Evolutionary conservation across 2,329 filamentous ascomycete genomes (phyloP).

Genomic region (Fusarium continuum): DNA sequence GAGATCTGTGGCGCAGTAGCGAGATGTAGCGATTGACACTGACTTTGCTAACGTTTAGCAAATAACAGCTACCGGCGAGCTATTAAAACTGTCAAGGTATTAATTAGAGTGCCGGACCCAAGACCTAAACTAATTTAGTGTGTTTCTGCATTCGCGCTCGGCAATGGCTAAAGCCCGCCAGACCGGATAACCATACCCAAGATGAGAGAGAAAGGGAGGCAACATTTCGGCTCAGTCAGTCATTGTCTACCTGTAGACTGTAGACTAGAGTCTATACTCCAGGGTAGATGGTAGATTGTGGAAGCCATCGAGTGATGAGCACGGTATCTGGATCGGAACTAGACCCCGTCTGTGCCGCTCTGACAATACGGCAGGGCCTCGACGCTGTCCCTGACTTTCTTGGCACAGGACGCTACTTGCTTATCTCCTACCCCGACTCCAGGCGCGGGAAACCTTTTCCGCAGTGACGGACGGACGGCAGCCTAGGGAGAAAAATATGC

Average conservation of each 20-base stretch:
- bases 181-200: conserved; percentile 28
- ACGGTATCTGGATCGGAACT: background rate
- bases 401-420: conserved; percentile 24
- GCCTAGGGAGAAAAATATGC: background rate
- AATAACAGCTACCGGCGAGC: conserved; percentile 14
- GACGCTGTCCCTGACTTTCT: conserved; percentile 10
- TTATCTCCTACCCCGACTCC: conserved; percentile 9
- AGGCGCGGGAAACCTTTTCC: conserved; percentile 31
- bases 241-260: too few relatives aligned
- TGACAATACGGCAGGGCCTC: background rate
- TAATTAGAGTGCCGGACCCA: conserved; percentile 17
- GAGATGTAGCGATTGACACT: conserved; percentile 11
- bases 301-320: conserved; percentile 5
- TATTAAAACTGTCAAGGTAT: conserved; percentile 10
- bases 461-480: background rate
- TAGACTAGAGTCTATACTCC: too few relatives aligned
- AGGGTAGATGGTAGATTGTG: too few relatives aligned
- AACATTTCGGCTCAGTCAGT: too few relatives aligned
- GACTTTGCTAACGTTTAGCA: background rate
- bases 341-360: conserved; percentile 19
- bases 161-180: conserved; percentile 22
- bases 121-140: conserved; percentile 15
- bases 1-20: conserved; percentile 32
- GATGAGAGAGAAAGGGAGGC: background rate
- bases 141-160: conserved; percentile 14